Base-by-base conservation (phyloP, 1,284 basidiomycete genomes). In the Meripilus lineatus region DNA sequence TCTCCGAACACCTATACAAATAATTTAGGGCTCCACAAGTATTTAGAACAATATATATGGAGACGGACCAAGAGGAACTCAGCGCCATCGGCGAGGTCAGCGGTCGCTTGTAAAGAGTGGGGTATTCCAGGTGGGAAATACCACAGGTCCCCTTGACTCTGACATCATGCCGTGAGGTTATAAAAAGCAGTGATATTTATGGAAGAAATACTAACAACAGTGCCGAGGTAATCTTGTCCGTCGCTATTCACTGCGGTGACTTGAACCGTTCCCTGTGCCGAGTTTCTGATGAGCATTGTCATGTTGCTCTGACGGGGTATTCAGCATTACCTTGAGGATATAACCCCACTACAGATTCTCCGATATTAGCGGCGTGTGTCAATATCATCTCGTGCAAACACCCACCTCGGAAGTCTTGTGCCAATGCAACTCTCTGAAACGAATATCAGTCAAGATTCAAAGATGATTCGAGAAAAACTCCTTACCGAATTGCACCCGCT, bases 391-490 rank as follows among this genome's bases (percentile, higher is more conserved):
- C 15, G 22, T 45, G 20, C 20, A 13, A n/a, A 15, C 20, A n/a
- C 64, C 46, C 58, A 79, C 79, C 68, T 88, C 85, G 23, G 76
- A 68, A 3, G 76, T 79, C 44, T 70, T 75, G 58, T 89, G 84
- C 84, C 84, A 86, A 55, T 87, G 84, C 22, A 87, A 68, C 58
- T 89, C 84, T 15, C 83, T 81, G 48, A 15, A 30, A n/a, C 33
- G 23, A 26, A 17, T 34, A 22, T 10, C 38, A 35, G 34, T 11
- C 33, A 45, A 25, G 21, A 32, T 4, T 21, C 7, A 8, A 11
- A n/a, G 5, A 17, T 17, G 32, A n/a, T 1, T 26, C 10, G 8
- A 36, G 14, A 17, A 38, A 11, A 24, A 8, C 8, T 14, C 51
- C 68, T 32, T 53, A 80, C 80, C 81, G 74, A 55, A 84, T 66